phyloP scores from a whole-genome alignment of 1,284 basidiomycete species.

The Rhodotorula sp. region DNA sequence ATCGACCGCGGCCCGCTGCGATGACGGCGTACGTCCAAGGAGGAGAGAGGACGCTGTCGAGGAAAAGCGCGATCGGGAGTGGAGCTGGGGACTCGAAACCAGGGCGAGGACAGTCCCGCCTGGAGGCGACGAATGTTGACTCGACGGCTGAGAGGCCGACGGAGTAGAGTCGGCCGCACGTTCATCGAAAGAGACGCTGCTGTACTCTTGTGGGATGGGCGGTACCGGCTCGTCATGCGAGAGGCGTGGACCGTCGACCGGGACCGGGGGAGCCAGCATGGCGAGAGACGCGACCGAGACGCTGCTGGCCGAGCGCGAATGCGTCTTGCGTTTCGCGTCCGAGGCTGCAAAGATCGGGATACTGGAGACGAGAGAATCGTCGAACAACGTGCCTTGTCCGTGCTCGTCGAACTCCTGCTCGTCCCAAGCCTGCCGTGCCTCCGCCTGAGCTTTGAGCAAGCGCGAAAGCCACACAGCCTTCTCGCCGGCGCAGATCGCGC shows the following conservation, averaged over 20 bases:
- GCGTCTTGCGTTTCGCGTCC: slow-evolving; percentile 27
- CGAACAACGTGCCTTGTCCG: slow-evolving; percentile 29
- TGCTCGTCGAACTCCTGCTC: slow-evolving; percentile 18
- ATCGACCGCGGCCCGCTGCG: slow-evolving; percentile 59
- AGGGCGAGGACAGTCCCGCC: slow-evolving; percentile 27
- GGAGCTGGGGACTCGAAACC: slow-evolving; percentile 12
- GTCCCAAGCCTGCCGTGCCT: slow-evolving; percentile 26
- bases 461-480: slow-evolving; percentile 73
- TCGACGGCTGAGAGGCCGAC: background rate
- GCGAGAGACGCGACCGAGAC: slow-evolving; percentile 23
- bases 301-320: slow-evolving; percentile 27
- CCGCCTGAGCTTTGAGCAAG: slow-evolving; percentile 15
- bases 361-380: slow-evolving; percentile 35
- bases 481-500: slow-evolving; percentile 71
- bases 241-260: slow-evolving; percentile 10
- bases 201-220: slow-evolving; percentile 8
- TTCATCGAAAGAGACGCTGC: background rate
- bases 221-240: slow-evolving; percentile 18
- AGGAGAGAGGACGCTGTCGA: slow-evolving; percentile 52
- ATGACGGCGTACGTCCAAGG: slow-evolving; percentile 65
- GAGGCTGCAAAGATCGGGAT: slow-evolving; percentile 7
- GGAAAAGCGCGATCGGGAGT: slow-evolving; percentile 30
- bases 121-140: background rate
- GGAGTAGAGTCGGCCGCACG: background rate
- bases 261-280: background rate